These are phyloP conservation scores for Globisporangium solare DNA, from an alignment of 352 stramenopile genomes.

Conservation along the genomic window DNA sequence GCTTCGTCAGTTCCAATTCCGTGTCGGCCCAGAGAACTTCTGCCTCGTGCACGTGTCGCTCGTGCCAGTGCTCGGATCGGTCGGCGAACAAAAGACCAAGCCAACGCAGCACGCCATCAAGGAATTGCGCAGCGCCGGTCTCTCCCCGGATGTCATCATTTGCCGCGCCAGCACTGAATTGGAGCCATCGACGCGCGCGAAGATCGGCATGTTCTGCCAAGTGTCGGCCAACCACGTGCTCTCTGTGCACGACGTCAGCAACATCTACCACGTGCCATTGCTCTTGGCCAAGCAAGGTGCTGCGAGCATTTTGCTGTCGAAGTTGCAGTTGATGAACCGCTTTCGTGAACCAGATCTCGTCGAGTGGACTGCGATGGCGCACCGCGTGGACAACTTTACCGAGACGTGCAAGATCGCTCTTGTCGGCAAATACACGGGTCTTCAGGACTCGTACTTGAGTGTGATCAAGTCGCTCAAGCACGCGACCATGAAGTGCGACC, in stretches of 20 bases:
- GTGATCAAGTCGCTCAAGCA: slow-evolving; percentile 97
- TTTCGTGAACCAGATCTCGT: slow-evolving; percentile 76
- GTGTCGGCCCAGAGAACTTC: slow-evolving; percentile 97
- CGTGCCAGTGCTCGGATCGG: slow-evolving; percentile 96
- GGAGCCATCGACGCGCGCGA: slow-evolving; percentile 90
- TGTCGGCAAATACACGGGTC: slow-evolving; percentile 99
- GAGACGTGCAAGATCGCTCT: slow-evolving; percentile 95
- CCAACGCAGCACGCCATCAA: slow-evolving; percentile 99
- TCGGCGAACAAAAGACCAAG: slow-evolving; percentile 99
- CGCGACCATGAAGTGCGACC: slow-evolving; percentile 92
- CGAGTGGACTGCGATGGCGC: slow-evolving; percentile 89
- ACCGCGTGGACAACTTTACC: slow-evolving; percentile 90
- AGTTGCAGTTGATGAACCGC: slow-evolving; percentile 89
- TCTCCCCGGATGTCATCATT: slow-evolving; percentile 97
- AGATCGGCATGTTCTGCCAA: slow-evolving; percentile 99
- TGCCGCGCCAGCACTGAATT: slow-evolving; percentile 93
- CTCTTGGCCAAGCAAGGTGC: slow-evolving; percentile 95
- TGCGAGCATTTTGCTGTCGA: slow-evolving; percentile 92
- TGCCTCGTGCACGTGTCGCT: slow-evolving; percentile 99
- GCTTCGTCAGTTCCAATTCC: slow-evolving; percentile 98
- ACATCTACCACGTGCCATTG: slow-evolving; percentile 99
- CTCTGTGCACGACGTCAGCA: slow-evolving; percentile 98
- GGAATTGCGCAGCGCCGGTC: slow-evolving; percentile 94
- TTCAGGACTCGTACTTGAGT: slow-evolving; percentile 98
- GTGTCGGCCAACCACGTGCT: slow-evolving; percentile 93